phyloP scores from a whole-genome alignment of 495 filamentous ascomycete genomes.

The Xylaria flabelliformis region DNA sequence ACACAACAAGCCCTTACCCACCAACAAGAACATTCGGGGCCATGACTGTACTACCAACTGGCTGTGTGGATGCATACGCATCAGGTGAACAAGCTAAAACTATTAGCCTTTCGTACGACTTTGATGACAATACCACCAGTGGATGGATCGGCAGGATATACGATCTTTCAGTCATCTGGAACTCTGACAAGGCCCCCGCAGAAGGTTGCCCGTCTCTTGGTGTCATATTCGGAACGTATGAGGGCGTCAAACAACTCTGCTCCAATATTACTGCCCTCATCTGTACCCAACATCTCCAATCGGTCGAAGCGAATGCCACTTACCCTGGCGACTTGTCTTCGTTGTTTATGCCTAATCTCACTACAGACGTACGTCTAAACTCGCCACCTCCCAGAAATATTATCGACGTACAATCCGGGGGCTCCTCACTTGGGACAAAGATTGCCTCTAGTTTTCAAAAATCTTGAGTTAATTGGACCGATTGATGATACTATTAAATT shows the following conservation, averaged over 20 bases:
- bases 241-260: neutral
- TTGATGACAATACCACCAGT: too few relatives aligned
- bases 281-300: slow-evolving; percentile 3
- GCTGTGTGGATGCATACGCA: neutral
- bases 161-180: neutral
- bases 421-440: neutral
- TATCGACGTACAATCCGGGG: neutral
- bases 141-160: too few relatives aligned
- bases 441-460: too few relatives aligned
- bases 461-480: too few relatives aligned
- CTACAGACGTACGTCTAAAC: neutral
- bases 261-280: neutral
- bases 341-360: neutral
- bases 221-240: slow-evolving; percentile 7
- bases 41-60: neutral
- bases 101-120: neutral
- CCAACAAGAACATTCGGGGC: neutral
- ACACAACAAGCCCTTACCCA: too few relatives aligned
- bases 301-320: neutral
- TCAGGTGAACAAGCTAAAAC: neutral
- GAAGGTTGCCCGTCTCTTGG: slow-evolving; percentile 11
- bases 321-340: neutral
- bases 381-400: neutral
- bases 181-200: neutral
- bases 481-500: neutral